A percentile compares a stretch with the other conserved stretches of the same genome.
Evolutionary conservation across 305 asterid genomes (phyloP).

Genomic region (Solanum hybrid): DNA sequence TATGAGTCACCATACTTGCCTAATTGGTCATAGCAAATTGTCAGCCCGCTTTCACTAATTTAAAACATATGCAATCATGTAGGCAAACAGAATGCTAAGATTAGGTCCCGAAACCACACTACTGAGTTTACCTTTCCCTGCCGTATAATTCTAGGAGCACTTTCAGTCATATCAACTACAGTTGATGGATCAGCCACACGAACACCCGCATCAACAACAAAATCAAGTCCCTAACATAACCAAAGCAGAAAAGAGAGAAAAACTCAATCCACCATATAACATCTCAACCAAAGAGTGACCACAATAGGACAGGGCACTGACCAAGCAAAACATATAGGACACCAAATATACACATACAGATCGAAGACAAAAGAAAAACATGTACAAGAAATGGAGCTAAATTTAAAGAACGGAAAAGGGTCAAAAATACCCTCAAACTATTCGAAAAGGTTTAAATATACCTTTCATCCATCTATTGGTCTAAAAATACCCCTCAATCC

Average conservation of each 20-base stretch:
- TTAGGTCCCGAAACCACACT: neutral
- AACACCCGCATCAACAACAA: slow-evolving; percentile 73
- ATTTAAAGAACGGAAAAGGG: neutral
- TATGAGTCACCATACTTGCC: neutral
- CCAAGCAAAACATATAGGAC: neutral
- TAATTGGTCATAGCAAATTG: neutral
- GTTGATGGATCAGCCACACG: slow-evolving; percentile 88
- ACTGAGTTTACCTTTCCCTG: slow-evolving; percentile 66
- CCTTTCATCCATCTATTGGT: no score
- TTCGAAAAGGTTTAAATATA: no score
- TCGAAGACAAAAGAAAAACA: neutral
- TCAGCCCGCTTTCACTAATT: neutral
- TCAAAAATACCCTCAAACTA: no score
- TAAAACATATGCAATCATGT: neutral
- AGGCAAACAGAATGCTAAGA: neutral
- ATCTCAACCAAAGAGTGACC: neutral
- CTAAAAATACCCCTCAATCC: no score
- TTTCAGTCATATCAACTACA: slow-evolving; percentile 83
- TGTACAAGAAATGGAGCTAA: neutral
- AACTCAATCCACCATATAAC: neutral
- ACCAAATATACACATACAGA: neutral
- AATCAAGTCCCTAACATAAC: slow-evolving; percentile 67
- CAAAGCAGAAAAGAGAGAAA: slow-evolving; percentile 3
- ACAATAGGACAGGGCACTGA: neutral
- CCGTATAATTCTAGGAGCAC: slow-evolving; percentile 40